Percentiles rank a stretch among this genome's conserved stretches.
These are phyloP conservation scores for Paratinospora sagittata DNA, from an alignment of 164 flowering plant species.

Conservation along the genomic window DNA sequence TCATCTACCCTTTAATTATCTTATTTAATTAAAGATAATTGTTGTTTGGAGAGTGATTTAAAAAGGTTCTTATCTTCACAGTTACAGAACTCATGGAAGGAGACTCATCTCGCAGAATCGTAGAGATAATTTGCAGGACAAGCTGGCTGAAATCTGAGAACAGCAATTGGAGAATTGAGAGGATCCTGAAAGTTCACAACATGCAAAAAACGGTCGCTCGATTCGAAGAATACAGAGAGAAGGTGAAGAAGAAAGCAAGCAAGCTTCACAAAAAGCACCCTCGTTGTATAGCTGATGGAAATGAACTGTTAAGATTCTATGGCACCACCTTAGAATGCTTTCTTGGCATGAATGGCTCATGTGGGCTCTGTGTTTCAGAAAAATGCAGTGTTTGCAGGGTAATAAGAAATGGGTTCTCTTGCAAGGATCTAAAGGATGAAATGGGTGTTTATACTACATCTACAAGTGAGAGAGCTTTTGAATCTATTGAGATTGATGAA, in stretches of 20 bases:
- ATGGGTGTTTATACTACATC: slow-evolving; percentile 72
- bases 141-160: slow-evolving; percentile 58
- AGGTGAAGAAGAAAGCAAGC: slow-evolving; percentile 61
- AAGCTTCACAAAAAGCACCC: slow-evolving; percentile 70
- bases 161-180: slow-evolving; percentile 46
- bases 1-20: too few relatives aligned
- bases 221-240: slow-evolving; percentile 64
- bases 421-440: slow-evolving; percentile 42
- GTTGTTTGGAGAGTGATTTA: too few relatives aligned
- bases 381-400: slow-evolving; percentile 51
- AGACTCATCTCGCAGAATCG: too few relatives aligned
- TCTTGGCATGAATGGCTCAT: slow-evolving; percentile 47
- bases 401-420: slow-evolving; percentile 50
- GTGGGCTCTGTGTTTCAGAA: slow-evolving; percentile 45
- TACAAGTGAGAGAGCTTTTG: slow-evolving; percentile 69
- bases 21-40: not conserved
- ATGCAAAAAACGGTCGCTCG: slow-evolving; percentile 56
- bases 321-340: slow-evolving; percentile 57
- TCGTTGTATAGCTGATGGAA: slow-evolving; percentile 71
- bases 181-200: slow-evolving; percentile 67
- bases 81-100: slow-evolving; percentile 66
- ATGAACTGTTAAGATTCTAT: slow-evolving; percentile 60
- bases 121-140: slow-evolving; percentile 60
- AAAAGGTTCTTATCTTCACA: slow-evolving; percentile 14
- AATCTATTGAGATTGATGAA: slow-evolving; percentile 33